These are phyloP conservation scores for Anthoceros angustus DNA, from an alignment of 225 moss, liverwort and hornwort genomes.

Conservation along the genomic window DNA sequence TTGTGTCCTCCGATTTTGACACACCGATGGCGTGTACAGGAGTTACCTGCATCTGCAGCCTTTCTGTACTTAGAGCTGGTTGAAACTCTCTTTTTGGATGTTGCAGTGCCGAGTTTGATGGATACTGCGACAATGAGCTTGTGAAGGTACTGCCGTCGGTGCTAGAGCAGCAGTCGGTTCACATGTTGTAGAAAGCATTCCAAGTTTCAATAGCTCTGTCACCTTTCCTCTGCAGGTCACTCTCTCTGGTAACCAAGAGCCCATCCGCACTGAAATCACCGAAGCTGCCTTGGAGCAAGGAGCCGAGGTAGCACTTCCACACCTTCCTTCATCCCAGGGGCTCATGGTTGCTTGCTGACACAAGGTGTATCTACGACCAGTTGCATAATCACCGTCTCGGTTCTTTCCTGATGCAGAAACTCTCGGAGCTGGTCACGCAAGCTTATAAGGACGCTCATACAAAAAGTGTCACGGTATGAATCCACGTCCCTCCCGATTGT, in stretches of 20 bases:
- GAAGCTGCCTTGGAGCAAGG: constrained; percentile 75
- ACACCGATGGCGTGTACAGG: background rate
- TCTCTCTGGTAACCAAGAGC: constrained; percentile 91
- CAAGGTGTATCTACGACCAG: no score
- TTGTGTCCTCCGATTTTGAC: background rate
- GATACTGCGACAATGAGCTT: constrained; percentile 76
- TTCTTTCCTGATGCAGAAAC: constrained; percentile 17
- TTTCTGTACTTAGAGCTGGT: background rate
- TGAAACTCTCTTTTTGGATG: background rate
- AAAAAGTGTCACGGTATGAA: constrained; percentile 63
- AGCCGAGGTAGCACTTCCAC: constrained; percentile 31
- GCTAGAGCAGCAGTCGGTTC: background rate
- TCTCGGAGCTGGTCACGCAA: constrained; percentile 63
- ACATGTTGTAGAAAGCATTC: background rate
- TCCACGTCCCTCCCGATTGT: background rate
- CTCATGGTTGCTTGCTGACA: no score
- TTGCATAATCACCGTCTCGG: no score
- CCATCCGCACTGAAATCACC: constrained; percentile 79
- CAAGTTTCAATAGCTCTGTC: background rate
- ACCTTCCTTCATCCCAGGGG: background rate
- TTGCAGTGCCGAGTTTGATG: constrained; percentile 85
- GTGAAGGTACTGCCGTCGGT: constrained; percentile 31
- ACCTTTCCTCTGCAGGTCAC: constrained; percentile 19
- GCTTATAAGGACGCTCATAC: constrained; percentile 99
- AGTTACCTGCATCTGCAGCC: background rate